These are phyloP conservation scores for Paspalum vaginatum DNA, from an alignment of 176 grass and related monocot species.

Conservation along the genomic window DNA sequence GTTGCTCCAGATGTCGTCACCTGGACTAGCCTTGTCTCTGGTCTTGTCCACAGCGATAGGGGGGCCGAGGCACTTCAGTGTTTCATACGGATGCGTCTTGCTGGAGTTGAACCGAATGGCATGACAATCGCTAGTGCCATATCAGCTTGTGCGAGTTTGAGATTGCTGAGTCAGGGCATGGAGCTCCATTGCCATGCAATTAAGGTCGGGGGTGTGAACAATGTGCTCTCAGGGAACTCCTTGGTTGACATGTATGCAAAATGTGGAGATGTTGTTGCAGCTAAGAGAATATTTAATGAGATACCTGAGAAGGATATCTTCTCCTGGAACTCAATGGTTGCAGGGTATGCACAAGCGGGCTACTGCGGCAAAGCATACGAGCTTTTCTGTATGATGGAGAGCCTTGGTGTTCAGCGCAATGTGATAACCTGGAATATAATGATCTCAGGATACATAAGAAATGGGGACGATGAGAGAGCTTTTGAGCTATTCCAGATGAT, in stretches of 20 bases:
- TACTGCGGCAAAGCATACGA: slow-evolving; percentile 79
- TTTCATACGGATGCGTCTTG: slow-evolving; percentile 60
- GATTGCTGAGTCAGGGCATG: slow-evolving; percentile 51
- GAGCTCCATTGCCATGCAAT: slow-evolving; percentile 69
- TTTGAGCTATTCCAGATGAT: slow-evolving; percentile 78
- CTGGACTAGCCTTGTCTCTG: slow-evolving; percentile 81
- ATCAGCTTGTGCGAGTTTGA: slow-evolving; percentile 69
- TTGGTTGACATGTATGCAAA: slow-evolving; percentile 82
- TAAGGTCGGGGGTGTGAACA: slow-evolving; percentile 54
- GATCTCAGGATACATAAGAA: slow-evolving; percentile 76
- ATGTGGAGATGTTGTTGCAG: slow-evolving; percentile 58
- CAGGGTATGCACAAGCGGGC: slow-evolving; percentile 63
- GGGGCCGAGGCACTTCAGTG: slow-evolving; percentile 52
- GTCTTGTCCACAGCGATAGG: slow-evolving; percentile 60
- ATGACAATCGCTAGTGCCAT: slow-evolving; percentile 64
- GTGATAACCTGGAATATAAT: slow-evolving; percentile 77
- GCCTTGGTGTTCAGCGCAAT: slow-evolving; percentile 57
- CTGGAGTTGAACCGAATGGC: slow-evolving; percentile 64
- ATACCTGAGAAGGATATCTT: slow-evolving; percentile 73
- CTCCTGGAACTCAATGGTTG: slow-evolving; percentile 87
- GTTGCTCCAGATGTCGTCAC: slow-evolving; percentile 64
- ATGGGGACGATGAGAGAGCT: slow-evolving; percentile 75
- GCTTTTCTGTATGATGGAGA: slow-evolving; percentile 73
- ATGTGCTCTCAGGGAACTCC: slow-evolving; percentile 62
- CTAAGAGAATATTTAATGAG: slow-evolving; percentile 57